Percentiles rank a stretch among this genome's conserved stretches.
phyloP scores from a whole-genome alignment of 148 eudicot species.

The Diospyros lotus region DNA sequence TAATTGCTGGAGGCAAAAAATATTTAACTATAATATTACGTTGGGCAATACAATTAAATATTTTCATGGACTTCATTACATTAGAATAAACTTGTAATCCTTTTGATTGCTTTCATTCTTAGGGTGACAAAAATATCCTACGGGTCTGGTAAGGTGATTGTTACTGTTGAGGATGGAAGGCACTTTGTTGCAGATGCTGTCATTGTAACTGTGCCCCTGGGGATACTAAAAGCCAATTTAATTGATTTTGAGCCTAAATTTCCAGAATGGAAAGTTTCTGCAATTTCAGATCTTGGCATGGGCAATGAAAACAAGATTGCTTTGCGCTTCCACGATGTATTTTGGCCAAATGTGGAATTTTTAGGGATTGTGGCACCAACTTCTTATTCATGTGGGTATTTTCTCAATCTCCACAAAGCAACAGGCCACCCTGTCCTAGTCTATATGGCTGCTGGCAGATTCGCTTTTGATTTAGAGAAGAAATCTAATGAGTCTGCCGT shows the following conservation, averaged over 20 bases:
- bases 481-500: constrained; percentile 78
- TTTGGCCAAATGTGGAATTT: constrained; percentile 90
- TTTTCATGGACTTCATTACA: not conserved
- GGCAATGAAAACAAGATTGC: constrained; percentile 98
- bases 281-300: constrained; percentile 93
- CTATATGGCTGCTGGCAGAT: constrained; percentile 96
- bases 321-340: constrained; percentile 60
- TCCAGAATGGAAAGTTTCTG: constrained; percentile 87
- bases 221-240: constrained; percentile 78
- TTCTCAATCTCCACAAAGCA: constrained; percentile 95
- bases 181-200: constrained; percentile 80
- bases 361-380: constrained; percentile 83
- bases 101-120: constrained; percentile 1
- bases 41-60: not conserved
- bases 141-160: constrained; percentile 61
- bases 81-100: not conserved
- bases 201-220: constrained; percentile 85
- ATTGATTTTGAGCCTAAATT: constrained; percentile 85
- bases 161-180: constrained; percentile 55
- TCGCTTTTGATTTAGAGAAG: constrained; percentile 81
- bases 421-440: constrained; percentile 91
- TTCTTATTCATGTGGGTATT: constrained; percentile 93
- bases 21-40: not conserved
- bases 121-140: constrained; percentile 76
- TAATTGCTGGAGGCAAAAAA: not conserved